Evolutionary conservation across 2,329 filamentous ascomycete genomes (phyloP).

Genomic region (Chrysoporthe puriensis): DNA sequence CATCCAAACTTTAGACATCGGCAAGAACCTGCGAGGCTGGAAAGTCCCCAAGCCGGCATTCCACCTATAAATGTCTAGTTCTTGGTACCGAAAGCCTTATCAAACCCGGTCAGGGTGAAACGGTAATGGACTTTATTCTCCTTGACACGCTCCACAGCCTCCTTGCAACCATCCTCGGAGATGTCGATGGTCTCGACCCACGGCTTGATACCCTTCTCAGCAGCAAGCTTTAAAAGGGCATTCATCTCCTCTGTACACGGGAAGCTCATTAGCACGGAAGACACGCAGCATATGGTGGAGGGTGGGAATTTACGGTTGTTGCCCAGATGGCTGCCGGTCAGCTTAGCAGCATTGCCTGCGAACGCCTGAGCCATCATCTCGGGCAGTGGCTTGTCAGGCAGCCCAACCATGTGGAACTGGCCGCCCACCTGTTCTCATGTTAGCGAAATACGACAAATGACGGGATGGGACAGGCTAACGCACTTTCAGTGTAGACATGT

Average conservation of each 20-base stretch:
- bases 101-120: constrained; percentile 70
- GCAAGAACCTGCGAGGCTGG: neutral
- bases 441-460: neutral
- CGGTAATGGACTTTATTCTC: constrained; percentile 74
- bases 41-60: neutral
- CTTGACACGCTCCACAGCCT: constrained; percentile 71
- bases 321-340: constrained; percentile 60
- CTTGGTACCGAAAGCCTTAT: constrained; percentile 60
- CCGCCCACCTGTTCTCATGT: constrained; percentile 44
- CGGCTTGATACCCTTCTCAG: constrained; percentile 50
- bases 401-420: constrained; percentile 61
- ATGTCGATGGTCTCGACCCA: constrained; percentile 34
- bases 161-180: constrained; percentile 60
- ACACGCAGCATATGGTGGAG: neutral
- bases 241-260: constrained; percentile 50
- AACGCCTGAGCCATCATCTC: constrained; percentile 47
- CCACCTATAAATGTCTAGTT: neutral
- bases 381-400: constrained; percentile 55
- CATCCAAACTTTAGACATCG: too few relatives aligned
- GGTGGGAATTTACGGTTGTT: constrained; percentile 45
- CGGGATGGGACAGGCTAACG: too few relatives aligned
- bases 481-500: constrained; percentile 52
- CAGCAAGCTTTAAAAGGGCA: constrained; percentile 61
- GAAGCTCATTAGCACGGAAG: neutral
- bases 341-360: constrained; percentile 42